Evolutionary conservation across 2,329 filamentous ascomycete genomes (phyloP).

Genomic region (Claviceps digitariae): DNA sequence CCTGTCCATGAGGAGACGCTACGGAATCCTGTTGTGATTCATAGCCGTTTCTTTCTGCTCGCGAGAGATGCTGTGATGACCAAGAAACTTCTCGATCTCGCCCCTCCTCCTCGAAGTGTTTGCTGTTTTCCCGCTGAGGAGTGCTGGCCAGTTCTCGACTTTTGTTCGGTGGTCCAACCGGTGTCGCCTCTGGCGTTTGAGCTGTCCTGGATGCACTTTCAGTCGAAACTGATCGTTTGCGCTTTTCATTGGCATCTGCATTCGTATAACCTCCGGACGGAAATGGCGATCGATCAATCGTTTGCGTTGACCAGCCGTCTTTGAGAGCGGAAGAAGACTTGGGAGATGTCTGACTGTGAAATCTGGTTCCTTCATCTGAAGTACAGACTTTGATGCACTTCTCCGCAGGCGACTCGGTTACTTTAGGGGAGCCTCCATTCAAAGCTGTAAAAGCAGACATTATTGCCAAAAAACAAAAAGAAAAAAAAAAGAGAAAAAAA

Average conservation of each 20-base stretch:
- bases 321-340: conserved; percentile 15
- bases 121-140: conserved; percentile 32
- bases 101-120: conserved; percentile 30
- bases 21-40: conserved; percentile 34
- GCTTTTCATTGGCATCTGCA: conserved; percentile 42
- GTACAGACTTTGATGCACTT: conserved; percentile 17
- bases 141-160: conserved; percentile 29
- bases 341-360: conserved; percentile 15
- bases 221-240: conserved; percentile 55
- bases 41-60: conserved; percentile 32
- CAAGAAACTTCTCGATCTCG: conserved; percentile 34
- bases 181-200: conserved; percentile 20
- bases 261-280: conserved; percentile 28
- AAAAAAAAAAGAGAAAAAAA: no score
- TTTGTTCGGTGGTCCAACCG: conserved; percentile 19
- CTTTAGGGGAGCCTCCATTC: conserved; percentile 36
- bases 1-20: conserved; percentile 30
- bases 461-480: background rate
- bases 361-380: conserved; percentile 19
- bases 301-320: conserved; percentile 29
- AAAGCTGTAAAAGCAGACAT: conserved; percentile 41
- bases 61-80: conserved; percentile 32
- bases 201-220: conserved; percentile 20
- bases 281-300: conserved; percentile 28
- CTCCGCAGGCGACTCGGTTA: conserved; percentile 20